Evolutionary conservation across 2,329 filamentous ascomycete genomes (phyloP), one percentile per base, ranked within the genome.

Genomic region (Lachnellula occidentalis): DNA sequence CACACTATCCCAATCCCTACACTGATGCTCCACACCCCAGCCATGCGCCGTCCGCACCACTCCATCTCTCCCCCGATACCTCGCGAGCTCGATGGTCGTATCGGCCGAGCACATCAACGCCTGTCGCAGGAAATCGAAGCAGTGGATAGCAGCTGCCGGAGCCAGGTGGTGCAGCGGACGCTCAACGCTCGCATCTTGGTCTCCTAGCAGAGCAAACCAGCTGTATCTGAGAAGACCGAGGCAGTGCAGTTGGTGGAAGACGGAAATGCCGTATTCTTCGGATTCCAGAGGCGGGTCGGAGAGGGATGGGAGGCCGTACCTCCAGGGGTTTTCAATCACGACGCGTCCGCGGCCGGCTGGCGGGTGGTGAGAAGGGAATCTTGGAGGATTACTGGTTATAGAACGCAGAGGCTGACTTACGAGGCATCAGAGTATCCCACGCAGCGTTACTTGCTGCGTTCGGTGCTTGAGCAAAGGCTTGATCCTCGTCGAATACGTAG

Each of bases 91-190:
- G 4, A 55, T 41, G 34, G 24, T 59, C n/a, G 51, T 55, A 34
- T 59, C 57, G 3, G 45, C 57, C 22, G 47, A 22, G 12, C 57
- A 59, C 57, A 59, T 58, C 19, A 59, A n/a, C 12, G 51, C 45
- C 46, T 59, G 57, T 4, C 57, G 49, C n/a, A 59, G 22, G 36
- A 54, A 58, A 41, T 59, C 57, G 46, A 59, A 53, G 7, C 57
- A 59, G 47, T 59, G 57, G 5, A 45, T 21, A 17, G 50, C 22
- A 7, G 50, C 48, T 9, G 48, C 45, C 37, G 41, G 50, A n/a
- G 15, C 31, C 17, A 55, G 11, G 39, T 55, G 53, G 22, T 31
- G 34, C 0, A 34, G 42, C 6, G 50, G 24, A 8, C 17, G 15
- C 41, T 43, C 17, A 19, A 43, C 14, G 4, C n/a, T 43, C 17